Conservation (phyloP, 106 monocot genomes). For the Allium cepa region DNA sequence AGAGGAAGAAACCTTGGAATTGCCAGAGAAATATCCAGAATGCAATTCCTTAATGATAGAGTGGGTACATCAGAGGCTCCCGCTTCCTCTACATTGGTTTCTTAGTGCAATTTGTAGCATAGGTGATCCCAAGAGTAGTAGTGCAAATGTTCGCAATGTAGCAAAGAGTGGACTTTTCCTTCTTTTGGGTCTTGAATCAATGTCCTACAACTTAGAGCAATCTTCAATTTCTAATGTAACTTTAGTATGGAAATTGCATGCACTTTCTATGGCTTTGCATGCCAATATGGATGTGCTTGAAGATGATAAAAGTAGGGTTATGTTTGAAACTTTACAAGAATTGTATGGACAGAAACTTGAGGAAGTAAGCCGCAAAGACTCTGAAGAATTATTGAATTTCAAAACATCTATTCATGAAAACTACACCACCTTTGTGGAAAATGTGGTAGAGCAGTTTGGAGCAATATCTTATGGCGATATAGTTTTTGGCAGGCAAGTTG, state of each 20-base stretch:
- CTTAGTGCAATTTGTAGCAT: slow-evolving; percentile 62
- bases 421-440: slow-evolving; percentile 79
- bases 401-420: slow-evolving; percentile 59
- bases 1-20: slow-evolving; percentile 34
- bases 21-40: slow-evolving; percentile 8
- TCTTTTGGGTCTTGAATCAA: slow-evolving; percentile 71
- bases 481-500: slow-evolving; percentile 76
- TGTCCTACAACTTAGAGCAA: slow-evolving; percentile 13
- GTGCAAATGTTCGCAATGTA: slow-evolving; percentile 22
- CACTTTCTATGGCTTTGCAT: slow-evolving; percentile 63
- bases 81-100: slow-evolving; percentile 84
- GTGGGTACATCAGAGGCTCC: slow-evolving; percentile 87
- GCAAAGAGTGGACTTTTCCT: slow-evolving; percentile 68
- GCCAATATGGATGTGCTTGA: slow-evolving; percentile 52
- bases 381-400: slow-evolving; percentile 41
- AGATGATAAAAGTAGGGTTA: slow-evolving; percentile 50
- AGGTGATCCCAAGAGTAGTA: slow-evolving; percentile 23
- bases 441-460: slow-evolving; percentile 82
- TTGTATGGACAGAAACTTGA: slow-evolving; percentile 58
- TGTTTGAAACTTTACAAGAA: slow-evolving; percentile 70
- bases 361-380: slow-evolving; percentile 14
- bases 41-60: slow-evolving; percentile 34
- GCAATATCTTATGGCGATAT: slow-evolving; percentile 87
- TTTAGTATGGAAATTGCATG: slow-evolving; percentile 89
- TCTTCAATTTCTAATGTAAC: slow-evolving; percentile 34